Base-by-base conservation (phyloP, 2,329 filamentous ascomycete genomes). In the Aurifilum marmelostoma region DNA sequence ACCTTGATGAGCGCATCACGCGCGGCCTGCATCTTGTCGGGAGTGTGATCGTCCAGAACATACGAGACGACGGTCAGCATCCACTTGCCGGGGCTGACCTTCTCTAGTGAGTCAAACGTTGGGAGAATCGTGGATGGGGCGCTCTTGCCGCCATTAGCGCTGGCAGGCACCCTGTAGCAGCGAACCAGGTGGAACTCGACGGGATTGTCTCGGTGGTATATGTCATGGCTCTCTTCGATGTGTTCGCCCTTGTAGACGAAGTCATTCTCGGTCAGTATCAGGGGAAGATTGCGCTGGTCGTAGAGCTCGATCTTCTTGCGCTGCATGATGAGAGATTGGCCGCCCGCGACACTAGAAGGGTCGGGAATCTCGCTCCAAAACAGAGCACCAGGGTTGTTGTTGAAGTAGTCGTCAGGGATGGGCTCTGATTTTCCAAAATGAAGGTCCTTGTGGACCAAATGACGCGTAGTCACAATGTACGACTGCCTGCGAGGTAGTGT, bases 291-390 rank as follows among this genome's bases (percentile, higher is more conserved):
- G 64, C 77, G 82, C 72, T 86, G 83, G 1, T 84, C 81, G 73
- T 83, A 82, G n/a, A 89, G 83, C 72, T 88, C 87, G 8, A 88
- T 80, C 76, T 84, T 85, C 74, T 85, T 87, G 52, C 86, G 81
- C 74, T 87, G 83, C 12, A 81, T 84, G 43, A 87, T 61, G 14
- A 83, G 80, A n/a, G 81, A 79, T 16, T 80, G 80, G 32, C 80
- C 80, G 54, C 69, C 69, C 7, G 69, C 67, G 41, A 69, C 60
- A 43, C 67, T 69, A 1, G 83, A 79, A 21, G 87, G 87, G 71
- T 90, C 88, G 1, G 88, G 88, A 59, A 89, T 81, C 72, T 90
- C 88, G 7, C 80, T 84, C 86, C 87, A 91, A 59, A 84, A 80
- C 68, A 90, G 75, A 3, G 84, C 82, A 24, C 85, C 87, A 0